Base-by-base conservation (phyloP, 768 basidiomycete species). In the Ephemerocybe angulata region DNA sequence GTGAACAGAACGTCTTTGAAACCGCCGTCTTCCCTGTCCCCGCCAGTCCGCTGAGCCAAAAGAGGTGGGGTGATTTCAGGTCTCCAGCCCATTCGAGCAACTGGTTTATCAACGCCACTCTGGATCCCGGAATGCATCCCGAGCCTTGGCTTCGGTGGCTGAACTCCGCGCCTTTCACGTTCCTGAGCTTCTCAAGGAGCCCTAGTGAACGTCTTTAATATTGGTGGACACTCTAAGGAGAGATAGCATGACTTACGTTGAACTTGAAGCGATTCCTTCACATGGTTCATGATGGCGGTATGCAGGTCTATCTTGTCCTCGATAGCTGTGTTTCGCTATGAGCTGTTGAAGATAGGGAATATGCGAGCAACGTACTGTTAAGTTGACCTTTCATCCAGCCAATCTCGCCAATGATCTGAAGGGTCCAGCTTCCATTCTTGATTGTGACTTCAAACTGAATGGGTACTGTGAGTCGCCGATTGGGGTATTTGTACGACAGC, bases 1-100 rank as follows among this genome's bases (percentile, higher is more conserved):
- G 43, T 4, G 43, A 44, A 8, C 43, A 43, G 31, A 58, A 55
- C n/a, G 58, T 52, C 31, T 58, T 38, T 3, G 50, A 41, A 4
- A 58, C 41, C 2, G 58, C 50, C 1, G 58, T 55, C 46, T 58
- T 58, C 25, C 58, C 58, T 13, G 50, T 55, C 1, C 58, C 58
- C 1, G 54, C 52, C 1, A 48, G 31, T 11, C 51, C 58, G 22
- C 19, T 13, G 3, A 59, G 42, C 54, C 54, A 59, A 15, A 59
- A 43, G 17, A 50, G 30, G 19, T 48, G 38, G 3, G 33, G 3
- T 17, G 51, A 52, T 4, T 10, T 17, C 27, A 12, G 4, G 29
- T 52, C 51, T 21, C 17, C 17, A 6, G 37, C 33, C 51, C 51
- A 52, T 13, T 3, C 27, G 8, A 52, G 51, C 21, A 52, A 40